phyloP scores from a whole-genome alignment of 2,329 filamentous ascomycete species.

The Plenodomus biglobosus region DNA sequence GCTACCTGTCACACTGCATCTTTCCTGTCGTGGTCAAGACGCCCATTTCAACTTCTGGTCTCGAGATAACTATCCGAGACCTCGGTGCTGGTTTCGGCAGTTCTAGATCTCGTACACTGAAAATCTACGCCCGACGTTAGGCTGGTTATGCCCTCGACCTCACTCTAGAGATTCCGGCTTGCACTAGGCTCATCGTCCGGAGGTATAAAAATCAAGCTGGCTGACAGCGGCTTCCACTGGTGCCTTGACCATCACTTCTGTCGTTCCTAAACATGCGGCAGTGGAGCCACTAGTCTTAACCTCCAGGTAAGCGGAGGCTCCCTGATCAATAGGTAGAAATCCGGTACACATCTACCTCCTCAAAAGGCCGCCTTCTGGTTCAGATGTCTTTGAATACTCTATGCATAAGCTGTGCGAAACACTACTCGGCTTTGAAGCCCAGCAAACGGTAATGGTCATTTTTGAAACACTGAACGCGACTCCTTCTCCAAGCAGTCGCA shows the following conservation, averaged over 20 bases:
- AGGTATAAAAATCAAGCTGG: not conserved
- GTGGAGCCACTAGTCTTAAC: not conserved
- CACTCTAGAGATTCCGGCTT: not conserved
- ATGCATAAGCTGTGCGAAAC: not conserved
- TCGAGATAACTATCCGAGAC: slow-evolving; percentile 10
- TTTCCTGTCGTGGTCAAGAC: slow-evolving; percentile 2
- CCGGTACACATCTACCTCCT: not conserved
- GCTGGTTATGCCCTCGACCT: not conserved
- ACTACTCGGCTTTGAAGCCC: not conserved
- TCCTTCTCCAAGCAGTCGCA: not conserved
- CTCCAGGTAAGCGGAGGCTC: not conserved
- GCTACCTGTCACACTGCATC: slow-evolving; percentile 17
- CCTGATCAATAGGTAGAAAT: not conserved
- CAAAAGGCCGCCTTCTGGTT: not conserved
- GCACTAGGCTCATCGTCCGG: not conserved
- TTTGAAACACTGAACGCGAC: not conserved
- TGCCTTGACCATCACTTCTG: too few species aligned
- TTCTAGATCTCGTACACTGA: slow-evolving; percentile 8
- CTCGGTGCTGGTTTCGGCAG: slow-evolving; percentile 10
- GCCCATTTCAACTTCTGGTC: slow-evolving; percentile 10
- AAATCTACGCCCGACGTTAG: not conserved
- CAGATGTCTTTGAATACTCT: not conserved
- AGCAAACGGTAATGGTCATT: not conserved
- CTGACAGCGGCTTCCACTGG: not conserved
- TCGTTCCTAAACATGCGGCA: too few species aligned